Evolutionary conservation across 2,329 filamentous ascomycete species (phyloP), one percentile per base, ranked within the genome.

Genomic region (Colletotrichum acutatum): DNA sequence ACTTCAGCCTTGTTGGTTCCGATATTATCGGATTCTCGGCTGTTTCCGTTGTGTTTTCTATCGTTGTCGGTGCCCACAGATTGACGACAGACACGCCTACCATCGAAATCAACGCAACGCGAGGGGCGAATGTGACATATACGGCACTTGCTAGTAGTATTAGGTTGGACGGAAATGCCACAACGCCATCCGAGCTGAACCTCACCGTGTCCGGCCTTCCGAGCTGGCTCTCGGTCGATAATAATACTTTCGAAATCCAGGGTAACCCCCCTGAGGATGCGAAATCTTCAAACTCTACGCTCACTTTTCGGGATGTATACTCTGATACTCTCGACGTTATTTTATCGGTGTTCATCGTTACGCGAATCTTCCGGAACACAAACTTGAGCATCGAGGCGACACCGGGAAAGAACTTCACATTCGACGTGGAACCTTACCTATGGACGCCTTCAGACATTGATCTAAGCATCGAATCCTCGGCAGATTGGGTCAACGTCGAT

Each of bases 11-110:
- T 7, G 90, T 97, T 63, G 94, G 94, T 1, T 96, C 93, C 0
- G 93, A 97, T 78, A 89, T 95, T 22, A 84, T 89, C n/a, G 94
- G 94, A 1, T 98, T 95, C 79, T 89, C 93, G 5, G 92, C 91
- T 1, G 87, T 89, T 11, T 88, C 89, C 1, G 79, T 93, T 65
- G 83, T 85, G 0, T 97, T 97, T 80, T 90, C 91, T 6, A 88
- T 98, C 46, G 86, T 92, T 2, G 90, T 97, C 24, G 92, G 92
- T 58, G 89, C 86, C 65, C 93, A 95, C 80, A 88, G 92, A 75
- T 84, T 97, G 53, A 88, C 88, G 1, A 92, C 93, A 74, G 87
- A 88, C 2, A 85, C 90, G 11, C 86, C 88, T 6, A 79, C 85
- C 9, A 83, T 94, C 65, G 80, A 83, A 3, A 80, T 93, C 56